Base-by-base conservation (phyloP, 2,329 filamentous ascomycete species). In the Colletotrichum horii region DNA sequence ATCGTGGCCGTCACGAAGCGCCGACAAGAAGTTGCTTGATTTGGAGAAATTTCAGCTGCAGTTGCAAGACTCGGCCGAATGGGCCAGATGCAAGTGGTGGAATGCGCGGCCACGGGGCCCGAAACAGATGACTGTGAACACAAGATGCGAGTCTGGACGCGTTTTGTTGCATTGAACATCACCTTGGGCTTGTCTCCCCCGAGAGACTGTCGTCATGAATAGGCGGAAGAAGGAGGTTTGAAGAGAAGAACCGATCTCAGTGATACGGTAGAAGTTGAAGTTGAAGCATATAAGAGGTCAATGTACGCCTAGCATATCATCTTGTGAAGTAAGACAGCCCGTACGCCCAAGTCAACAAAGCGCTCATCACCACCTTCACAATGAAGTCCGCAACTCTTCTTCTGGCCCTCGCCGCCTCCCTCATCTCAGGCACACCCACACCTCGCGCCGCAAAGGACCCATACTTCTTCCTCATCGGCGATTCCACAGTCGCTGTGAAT, bases 401-500 rank as follows among this genome's bases (percentile, higher is more conserved):
- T 8, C 19, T 58, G 11, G 26, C 43, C 15, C 48, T 67, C 6
- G 48, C 48, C 0, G 15, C 65, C n/a, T 30, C 24, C 30, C 14
- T 67, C 12, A 56, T 38, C 12, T 67, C 19, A n/a, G 65, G 65
- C 22, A 28, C n/a, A 14, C 70, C 61, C 9, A 19, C 52, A 4
- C 19, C 68, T 15, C 24, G 36, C 9, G 61, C 30, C 4, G 32
- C 34, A 22, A 82, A 81, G 64, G 78, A 86, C 0, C 85, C 87
- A 0, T 85, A 84, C 48, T 89, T 90, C 77, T 81, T 90, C 68
- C 82, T 89, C 2, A 88, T 86, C 0, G 88, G 88, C 9, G 88
- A 90, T 78, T 88, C 86, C 8, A 89, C 88, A 3, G 89, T 88
- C 6, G 87, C 87, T 0, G 74, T 81, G 4, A 80, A 84, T 22